A percentile compares a stretch with the other conserved stretches of the same genome.
Conservation (phyloP, 176 grass and related monocot genomes). For the Elaeis guineensis region DNA sequence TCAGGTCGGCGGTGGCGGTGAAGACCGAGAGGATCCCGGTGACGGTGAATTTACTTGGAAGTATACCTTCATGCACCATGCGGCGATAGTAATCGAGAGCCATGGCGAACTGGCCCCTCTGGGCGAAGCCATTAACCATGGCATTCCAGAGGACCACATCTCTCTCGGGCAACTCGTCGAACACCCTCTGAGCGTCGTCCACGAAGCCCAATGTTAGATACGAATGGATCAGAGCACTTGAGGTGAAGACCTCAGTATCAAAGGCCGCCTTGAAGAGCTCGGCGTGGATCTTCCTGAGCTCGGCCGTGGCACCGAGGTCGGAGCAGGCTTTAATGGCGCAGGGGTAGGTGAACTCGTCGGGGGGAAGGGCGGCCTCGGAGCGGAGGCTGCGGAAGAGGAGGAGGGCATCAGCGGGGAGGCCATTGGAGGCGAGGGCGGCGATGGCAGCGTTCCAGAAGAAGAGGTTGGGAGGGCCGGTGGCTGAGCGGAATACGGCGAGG, state of each 20-base stretch:
- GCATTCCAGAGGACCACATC: slow-evolving; percentile 58
- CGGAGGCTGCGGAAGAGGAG: slow-evolving; percentile 35
- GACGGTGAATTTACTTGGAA: slow-evolving; percentile 39
- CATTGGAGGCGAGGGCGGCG: slow-evolving; percentile 29
- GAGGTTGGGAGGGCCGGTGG: slow-evolving; percentile 19
- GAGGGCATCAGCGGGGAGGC: slow-evolving; percentile 40
- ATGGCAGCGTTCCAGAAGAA: slow-evolving; percentile 58
- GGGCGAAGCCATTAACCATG: slow-evolving; percentile 47
- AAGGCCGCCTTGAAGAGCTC: slow-evolving; percentile 30
- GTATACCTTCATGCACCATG: slow-evolving; percentile 31
- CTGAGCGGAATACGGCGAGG: slow-evolving; percentile 22
- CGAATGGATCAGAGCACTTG: slow-evolving; percentile 32
- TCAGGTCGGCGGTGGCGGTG: slow-evolving; percentile 27
- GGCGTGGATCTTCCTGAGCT: slow-evolving; percentile 27
- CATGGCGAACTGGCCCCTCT: slow-evolving; percentile 37
- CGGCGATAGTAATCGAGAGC: slow-evolving; percentile 31
- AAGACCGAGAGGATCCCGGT: slow-evolving; percentile 54
- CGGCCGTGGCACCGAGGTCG: background rate
- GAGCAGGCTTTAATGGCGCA: slow-evolving; percentile 15
- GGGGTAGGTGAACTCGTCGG: slow-evolving; percentile 19
- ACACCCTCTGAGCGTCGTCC: slow-evolving; percentile 39
- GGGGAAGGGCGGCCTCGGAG: slow-evolving; percentile 11
- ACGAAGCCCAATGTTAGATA: slow-evolving; percentile 35
- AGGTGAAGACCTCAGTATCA: slow-evolving; percentile 34
- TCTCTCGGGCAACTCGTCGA: slow-evolving; percentile 34